Evolutionary conservation across 2,329 filamentous ascomycete genomes (phyloP).

Genomic region (Gremmenia infestans): DNA sequence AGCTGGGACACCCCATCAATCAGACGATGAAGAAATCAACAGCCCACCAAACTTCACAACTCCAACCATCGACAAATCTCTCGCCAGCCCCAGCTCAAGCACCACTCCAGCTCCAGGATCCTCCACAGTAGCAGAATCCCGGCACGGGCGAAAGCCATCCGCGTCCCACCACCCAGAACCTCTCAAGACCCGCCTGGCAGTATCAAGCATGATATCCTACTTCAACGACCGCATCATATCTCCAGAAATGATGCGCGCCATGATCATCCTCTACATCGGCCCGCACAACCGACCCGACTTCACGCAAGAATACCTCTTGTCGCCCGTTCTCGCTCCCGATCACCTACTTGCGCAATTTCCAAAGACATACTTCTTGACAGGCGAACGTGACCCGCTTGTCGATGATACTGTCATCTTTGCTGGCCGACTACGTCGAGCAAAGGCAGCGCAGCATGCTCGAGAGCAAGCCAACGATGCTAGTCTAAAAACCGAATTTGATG

Average conservation of each 20-base stretch:
- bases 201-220: slow-evolving; percentile 96
- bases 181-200: slow-evolving; percentile 81
- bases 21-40: slow-evolving; percentile 59
- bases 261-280: slow-evolving; percentile 97
- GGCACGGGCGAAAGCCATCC: slow-evolving; percentile 15
- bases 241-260: slow-evolving; percentile 97
- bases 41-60: slow-evolving; percentile 33
- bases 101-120: slow-evolving; percentile 23
- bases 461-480: slow-evolving; percentile 50
- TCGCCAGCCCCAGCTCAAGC: slow-evolving; percentile 11
- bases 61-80: slow-evolving; percentile 5
- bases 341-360: slow-evolving; percentile 79
- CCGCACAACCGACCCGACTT: slow-evolving; percentile 93
- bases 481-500: slow-evolving; percentile 56
- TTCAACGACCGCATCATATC: slow-evolving; percentile 93
- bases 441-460: slow-evolving; percentile 48
- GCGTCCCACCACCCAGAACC: slow-evolving; percentile 50
- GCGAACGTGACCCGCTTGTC: slow-evolving; percentile 89
- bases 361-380: slow-evolving; percentile 89
- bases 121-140: slow-evolving; percentile 21
- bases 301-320: slow-evolving; percentile 82
- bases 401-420: slow-evolving; percentile 98
- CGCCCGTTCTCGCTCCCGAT: slow-evolving; percentile 84
- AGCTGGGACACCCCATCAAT: slow-evolving; percentile 76
- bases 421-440: slow-evolving; percentile 78